Percentiles rank a stretch among this genome's conserved stretches.
Conservation (phyloP, 805 yeast genomes). For the Cyberlindnera euphorbiiphila region DNA sequence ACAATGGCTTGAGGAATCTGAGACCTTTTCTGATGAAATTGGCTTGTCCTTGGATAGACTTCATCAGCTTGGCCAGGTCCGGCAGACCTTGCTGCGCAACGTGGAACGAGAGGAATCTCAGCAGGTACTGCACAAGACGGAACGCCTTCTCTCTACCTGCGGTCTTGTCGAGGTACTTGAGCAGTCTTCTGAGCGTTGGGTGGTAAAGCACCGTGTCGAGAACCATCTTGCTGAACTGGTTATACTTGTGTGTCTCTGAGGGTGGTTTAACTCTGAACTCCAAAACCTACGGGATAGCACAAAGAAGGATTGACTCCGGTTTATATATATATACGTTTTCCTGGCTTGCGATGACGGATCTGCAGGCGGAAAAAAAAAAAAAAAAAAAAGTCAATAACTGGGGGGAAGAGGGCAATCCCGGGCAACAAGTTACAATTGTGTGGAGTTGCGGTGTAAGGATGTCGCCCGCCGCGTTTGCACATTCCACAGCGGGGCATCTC, state of each 20-base stretch:
- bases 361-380: too few relatives aligned
- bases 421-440: constrained; percentile 6
- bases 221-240: constrained; percentile 60
- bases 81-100: constrained; percentile 53
- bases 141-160: constrained; percentile 79
- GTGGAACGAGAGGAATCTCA: constrained; percentile 67
- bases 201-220: constrained; percentile 67
- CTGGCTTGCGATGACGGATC: constrained; percentile 3
- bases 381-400: too few relatives aligned
- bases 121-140: constrained; percentile 75
- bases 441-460: constrained; percentile 7
- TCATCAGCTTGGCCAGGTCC: constrained; percentile 45
- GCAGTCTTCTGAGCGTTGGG: constrained; percentile 60
- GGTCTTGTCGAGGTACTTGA: constrained; percentile 61
- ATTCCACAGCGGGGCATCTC: constrained; percentile 9
- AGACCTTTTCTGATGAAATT: constrained; percentile 76
- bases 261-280: background rate
- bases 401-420: constrained; percentile 12
- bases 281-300: background rate
- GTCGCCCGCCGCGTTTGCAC: too few relatives aligned
- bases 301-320: background rate
- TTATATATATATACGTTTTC: too few relatives aligned
- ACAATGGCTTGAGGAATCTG: constrained; percentile 78
- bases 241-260: background rate
- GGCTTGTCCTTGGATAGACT: constrained; percentile 56